Conservation (phyloP, 768 basidiomycete species). For the Mycena alexandri region DNA sequence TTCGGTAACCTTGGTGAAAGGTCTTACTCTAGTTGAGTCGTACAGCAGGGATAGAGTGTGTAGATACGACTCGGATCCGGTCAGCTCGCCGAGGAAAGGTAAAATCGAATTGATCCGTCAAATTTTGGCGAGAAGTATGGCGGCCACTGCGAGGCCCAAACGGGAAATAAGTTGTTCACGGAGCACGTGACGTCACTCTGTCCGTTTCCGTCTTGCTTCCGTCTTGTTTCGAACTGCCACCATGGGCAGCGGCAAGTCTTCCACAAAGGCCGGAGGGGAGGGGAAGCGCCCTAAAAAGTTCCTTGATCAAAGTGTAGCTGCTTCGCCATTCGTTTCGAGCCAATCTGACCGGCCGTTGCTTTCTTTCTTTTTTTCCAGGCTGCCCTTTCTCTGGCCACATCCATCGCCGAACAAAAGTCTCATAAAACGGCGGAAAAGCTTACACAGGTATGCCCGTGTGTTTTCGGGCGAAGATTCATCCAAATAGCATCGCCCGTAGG, state of each 20-base stretch:
- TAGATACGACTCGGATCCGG: conserved; percentile 18
- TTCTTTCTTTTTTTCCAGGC: conserved; percentile 51
- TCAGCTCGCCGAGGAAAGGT: conserved; percentile 19
- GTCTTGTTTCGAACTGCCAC: conserved; percentile 6
- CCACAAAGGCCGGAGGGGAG: conserved; percentile 30
- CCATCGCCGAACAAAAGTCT: conserved; percentile 61
- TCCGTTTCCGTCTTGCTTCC: background rate
- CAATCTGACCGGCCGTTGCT: too few relatives aligned
- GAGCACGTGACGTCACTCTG: too few relatives aligned
- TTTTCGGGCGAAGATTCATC: conserved; percentile 33
- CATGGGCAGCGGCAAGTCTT: conserved; percentile 16
- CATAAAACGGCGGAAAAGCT: conserved; percentile 54
- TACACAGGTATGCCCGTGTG: conserved; percentile 50
- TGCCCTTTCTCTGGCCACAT: conserved; percentile 59
- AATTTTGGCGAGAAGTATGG: conserved; percentile 16
- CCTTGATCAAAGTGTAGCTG: conserved; percentile 50
- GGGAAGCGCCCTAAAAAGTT: conserved; percentile 52
- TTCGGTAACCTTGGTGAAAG: background rate
- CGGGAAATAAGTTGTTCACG: too few relatives aligned
- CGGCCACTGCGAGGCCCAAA: background rate
- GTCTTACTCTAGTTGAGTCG: conserved; percentile 22
- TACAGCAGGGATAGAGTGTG: background rate
- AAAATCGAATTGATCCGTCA: conserved; percentile 24
- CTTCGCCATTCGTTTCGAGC: background rate
- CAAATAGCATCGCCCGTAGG: conserved; percentile 37